Evolutionary conservation across 306 rosid genomes (phyloP).

Genomic region (Sicyos edulis): DNA sequence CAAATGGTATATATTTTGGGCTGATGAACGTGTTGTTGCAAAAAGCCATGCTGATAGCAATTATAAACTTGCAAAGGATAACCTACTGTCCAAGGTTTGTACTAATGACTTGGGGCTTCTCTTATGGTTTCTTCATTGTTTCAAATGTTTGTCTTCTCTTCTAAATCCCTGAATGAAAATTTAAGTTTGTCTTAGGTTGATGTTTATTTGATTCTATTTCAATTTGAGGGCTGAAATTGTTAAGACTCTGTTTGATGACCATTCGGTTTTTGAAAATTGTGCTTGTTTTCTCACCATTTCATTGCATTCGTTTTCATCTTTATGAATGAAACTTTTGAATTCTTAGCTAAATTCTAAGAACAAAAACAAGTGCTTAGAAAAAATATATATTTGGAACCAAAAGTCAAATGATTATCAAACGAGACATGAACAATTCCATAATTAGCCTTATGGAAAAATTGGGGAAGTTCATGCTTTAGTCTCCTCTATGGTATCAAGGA

Average conservation of each 20-base stretch:
- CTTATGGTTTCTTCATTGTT: constrained; percentile 11
- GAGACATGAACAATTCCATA: neutral
- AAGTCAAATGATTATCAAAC: neutral
- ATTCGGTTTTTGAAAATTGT: too few relatives aligned
- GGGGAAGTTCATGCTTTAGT: neutral
- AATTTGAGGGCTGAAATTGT: neutral
- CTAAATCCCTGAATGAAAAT: neutral
- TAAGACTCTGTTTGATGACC: neutral
- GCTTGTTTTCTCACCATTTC: too few relatives aligned
- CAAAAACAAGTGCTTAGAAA: too few relatives aligned
- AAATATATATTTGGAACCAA: too few relatives aligned
- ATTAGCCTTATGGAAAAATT: neutral
- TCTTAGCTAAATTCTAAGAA: too few relatives aligned
- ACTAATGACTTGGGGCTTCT: constrained; percentile 12
- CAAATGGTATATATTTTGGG: constrained; percentile 97
- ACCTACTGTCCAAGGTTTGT: constrained; percentile 79
- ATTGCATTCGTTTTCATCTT: too few relatives aligned
- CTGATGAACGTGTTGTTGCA: constrained; percentile 91
- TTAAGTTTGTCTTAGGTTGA: neutral
- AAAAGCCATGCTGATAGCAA: constrained; percentile 88
- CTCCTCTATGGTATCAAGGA: neutral
- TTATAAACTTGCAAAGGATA: constrained; percentile 85
- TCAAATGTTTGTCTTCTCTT: neutral
- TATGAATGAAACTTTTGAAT: too few relatives aligned
- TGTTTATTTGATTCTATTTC: neutral